Conservation (phyloP, 2,329 filamentous ascomycete species). For the Diaporthe sp. region DNA sequence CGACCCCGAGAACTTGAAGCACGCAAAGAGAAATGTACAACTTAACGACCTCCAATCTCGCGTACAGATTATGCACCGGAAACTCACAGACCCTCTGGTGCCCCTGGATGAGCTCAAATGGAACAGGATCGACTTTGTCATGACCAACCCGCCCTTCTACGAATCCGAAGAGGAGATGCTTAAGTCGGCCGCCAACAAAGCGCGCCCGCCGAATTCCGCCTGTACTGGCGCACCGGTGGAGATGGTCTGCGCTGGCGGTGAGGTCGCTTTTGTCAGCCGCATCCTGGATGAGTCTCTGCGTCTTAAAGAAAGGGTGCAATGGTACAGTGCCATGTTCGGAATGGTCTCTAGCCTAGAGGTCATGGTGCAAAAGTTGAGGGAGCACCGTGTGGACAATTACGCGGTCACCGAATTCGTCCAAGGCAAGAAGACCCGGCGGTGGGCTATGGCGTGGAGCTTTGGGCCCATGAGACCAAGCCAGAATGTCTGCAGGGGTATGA, state of each 20-base stretch:
- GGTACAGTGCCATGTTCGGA: conserved; percentile 94
- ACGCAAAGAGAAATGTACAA: conserved; percentile 76
- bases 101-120: conserved; percentile 69
- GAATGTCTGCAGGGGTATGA: conserved; percentile 60
- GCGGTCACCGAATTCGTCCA: conserved; percentile 86
- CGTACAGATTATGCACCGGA: conserved; percentile 74
- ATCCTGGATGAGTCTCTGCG: conserved; percentile 57
- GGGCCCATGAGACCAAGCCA: conserved; percentile 72
- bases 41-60: conserved; percentile 75
- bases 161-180: conserved; percentile 78
- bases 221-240: conserved; percentile 84
- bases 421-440: conserved; percentile 83
- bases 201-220: conserved; percentile 76
- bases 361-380: conserved; percentile 71
- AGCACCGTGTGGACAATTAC: conserved; percentile 78
- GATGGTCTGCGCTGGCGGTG: conserved; percentile 83
- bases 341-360: conserved; percentile 79
- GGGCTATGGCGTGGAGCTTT: conserved; percentile 94
- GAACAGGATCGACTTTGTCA: conserved; percentile 79
- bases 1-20: conserved; percentile 77
- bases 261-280: conserved; percentile 93
- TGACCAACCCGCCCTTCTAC: conserved; percentile 98
- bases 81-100: conserved; percentile 69
- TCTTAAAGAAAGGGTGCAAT: conserved; percentile 72
- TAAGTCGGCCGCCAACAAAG: conserved; percentile 75